Evolutionary conservation across 805 yeast species (phyloP), one percentile per base, ranked within the genome.

Genomic region (Lachancea lanzarotensis): DNA sequence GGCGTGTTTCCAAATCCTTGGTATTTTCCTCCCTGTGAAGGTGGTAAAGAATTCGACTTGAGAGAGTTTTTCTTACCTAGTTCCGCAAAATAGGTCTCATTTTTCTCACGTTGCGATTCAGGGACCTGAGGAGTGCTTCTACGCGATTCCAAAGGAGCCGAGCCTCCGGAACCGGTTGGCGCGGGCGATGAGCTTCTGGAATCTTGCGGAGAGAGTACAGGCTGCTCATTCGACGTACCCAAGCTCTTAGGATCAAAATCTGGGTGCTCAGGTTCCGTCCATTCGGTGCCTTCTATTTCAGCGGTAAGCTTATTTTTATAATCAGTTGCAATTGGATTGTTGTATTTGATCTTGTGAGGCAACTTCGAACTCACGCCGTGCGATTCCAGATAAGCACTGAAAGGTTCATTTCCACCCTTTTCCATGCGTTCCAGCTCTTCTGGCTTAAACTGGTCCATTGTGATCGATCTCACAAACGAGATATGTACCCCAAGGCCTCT

Each of bases 401-500:
- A 85, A 20, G 76, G 77, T 44, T 78, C 84, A 60, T 93, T 93
- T 18, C 98, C 98, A 46, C 98, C 98, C 48, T 79, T 68, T 59
- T 91, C 97, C 98, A 93, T 91, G 48, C 95, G 73, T 52, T 77
- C 68, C 46, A 90, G 74, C 64, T 93, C 98, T 34, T 90, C 96
- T 3, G 88, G 82, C 69, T 91, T 93, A 73, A 95, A 93, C 70
- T 89, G 97, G 67, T 93, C 98, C 98, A 93, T 93, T 7, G 98
- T 93, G 55, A 93, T 90, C 22, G 95, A 84, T 62, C 98, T 76
- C 31, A 93, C 98, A 70, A 93, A 93, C 35, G 97, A 90, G 46
- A 93, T 81, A 64, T 93, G 98, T 35, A 93, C 98, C 33, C 98
- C 98, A 39, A 93, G 72, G 11, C 98, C 95, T 65, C 95, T 76